Evolutionary conservation across 306 rosid species (phyloP).

Genomic region (Vigna reflexopilosa): DNA sequence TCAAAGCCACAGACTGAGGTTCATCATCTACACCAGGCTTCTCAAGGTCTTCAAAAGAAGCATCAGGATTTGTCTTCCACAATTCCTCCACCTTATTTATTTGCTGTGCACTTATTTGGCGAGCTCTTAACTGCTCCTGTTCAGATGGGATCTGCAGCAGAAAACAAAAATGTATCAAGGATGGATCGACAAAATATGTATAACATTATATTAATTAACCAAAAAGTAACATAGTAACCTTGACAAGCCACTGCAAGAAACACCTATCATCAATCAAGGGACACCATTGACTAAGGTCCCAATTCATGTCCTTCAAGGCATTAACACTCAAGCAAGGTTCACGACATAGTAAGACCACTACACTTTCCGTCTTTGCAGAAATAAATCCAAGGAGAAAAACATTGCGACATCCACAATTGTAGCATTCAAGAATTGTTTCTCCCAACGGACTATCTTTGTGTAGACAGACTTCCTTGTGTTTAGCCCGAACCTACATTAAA

Average conservation of each 20-base stretch:
- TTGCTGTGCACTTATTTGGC: conserved; percentile 99
- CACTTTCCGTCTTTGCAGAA: conserved; percentile 99
- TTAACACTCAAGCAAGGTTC: conserved; percentile 99
- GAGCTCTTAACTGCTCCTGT: conserved; percentile 99
- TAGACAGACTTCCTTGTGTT: conserved; percentile 98
- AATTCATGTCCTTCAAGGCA: conserved; percentile 99
- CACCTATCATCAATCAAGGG: conserved; percentile 99
- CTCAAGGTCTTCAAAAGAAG: conserved; percentile 98
- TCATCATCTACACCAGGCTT: conserved; percentile 99
- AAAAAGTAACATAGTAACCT: conserved; percentile 62
- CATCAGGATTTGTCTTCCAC: conserved; percentile 99
- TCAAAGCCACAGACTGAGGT: conserved; percentile 92
- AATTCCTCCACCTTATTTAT: conserved; percentile 97
- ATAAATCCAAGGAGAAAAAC: conserved; percentile 98
- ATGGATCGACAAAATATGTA: neutral
- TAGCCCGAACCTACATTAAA: conserved; percentile 86
- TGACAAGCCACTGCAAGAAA: conserved; percentile 99
- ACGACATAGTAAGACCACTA: conserved; percentile 97
- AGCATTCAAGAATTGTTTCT: conserved; percentile 99
- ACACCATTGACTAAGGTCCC: conserved; percentile 99
- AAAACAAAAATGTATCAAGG: conserved; percentile 31
- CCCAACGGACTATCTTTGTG: conserved; percentile 99
- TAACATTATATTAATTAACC: conserved; percentile 7
- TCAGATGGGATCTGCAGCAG: conserved; percentile 92
- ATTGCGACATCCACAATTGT: conserved; percentile 98